Evolutionary conservation across 139 green algal species (phyloP).

Genomic region (Chlorella sp.): DNA sequence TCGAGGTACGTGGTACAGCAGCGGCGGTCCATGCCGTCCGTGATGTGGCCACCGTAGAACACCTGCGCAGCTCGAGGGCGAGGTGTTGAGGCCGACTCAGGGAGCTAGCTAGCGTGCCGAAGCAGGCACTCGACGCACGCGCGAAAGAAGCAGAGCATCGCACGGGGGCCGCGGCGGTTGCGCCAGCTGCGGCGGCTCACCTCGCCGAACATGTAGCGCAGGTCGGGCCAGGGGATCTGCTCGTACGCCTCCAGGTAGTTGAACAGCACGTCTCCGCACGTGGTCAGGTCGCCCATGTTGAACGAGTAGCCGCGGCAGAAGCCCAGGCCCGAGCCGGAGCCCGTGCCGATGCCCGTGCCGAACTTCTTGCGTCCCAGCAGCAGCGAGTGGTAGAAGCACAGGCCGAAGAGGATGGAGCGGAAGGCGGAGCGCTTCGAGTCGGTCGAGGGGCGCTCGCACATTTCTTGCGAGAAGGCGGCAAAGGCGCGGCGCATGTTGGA

Average conservation of each 20-base stretch:
- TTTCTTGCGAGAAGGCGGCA: conserved; percentile 60
- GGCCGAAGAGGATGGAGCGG: conserved; percentile 71
- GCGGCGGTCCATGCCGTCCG: conserved; percentile 79
- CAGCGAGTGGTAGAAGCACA: conserved; percentile 91
- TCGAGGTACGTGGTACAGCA: conserved; percentile 81
- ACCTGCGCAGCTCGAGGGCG: conserved; percentile 24
- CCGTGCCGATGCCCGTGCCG: conserved; percentile 75
- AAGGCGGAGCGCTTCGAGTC: conserved; percentile 62
- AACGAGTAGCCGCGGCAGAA: conserved; percentile 87
- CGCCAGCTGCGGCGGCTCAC: conserved; percentile 9
- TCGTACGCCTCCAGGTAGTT: conserved; percentile 82
- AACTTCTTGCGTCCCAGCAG: conserved; percentile 88
- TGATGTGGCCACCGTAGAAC: conserved; percentile 88
- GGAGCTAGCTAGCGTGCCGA: too few species aligned
- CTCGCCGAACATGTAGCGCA: conserved; percentile 87
- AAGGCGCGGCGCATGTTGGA: conserved; percentile 83
- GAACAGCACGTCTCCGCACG: conserved; percentile 78
- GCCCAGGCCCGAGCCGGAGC: conserved; percentile 71
- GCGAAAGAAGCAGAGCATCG: too few species aligned
- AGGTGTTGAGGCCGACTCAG: not conserved
- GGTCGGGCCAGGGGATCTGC: conserved; percentile 69
- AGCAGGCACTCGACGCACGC: too few species aligned
- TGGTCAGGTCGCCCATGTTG: conserved; percentile 83
- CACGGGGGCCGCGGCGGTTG: too few species aligned
- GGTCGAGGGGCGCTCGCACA: conserved; percentile 49